Evolutionary conservation across 345 rosid species (phyloP).

Genomic region (Chamaenerion angustifolium): DNA sequence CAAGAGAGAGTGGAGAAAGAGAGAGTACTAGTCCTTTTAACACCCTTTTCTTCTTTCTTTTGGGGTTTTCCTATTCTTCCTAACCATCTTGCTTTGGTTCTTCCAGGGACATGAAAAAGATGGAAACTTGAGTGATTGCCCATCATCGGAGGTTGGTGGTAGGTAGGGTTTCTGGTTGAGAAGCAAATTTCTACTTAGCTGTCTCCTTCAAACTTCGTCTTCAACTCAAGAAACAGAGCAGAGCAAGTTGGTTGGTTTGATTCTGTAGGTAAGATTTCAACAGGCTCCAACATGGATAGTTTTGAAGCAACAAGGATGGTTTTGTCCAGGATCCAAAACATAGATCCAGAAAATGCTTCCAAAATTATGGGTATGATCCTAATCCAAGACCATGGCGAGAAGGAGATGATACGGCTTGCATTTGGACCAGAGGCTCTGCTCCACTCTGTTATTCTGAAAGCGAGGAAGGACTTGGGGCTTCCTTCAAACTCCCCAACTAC

Average conservation of each 20-base stretch:
- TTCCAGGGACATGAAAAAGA: conserved; percentile 38
- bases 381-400: conserved; percentile 86
- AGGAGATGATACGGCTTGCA: conserved; percentile 88
- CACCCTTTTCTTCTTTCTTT: conserved; percentile 15
- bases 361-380: conserved; percentile 89
- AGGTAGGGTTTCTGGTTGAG: conserved; percentile 42
- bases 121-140: conserved; percentile 13
- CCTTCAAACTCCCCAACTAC: conserved; percentile 28
- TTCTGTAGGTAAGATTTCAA: background rate
- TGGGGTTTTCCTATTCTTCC: conserved; percentile 7
- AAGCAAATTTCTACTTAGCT: conserved; percentile 30
- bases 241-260: conserved; percentile 3
- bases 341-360: conserved; percentile 84
- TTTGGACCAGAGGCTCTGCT: conserved; percentile 74
- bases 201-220: background rate
- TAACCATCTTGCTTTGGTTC: conserved; percentile 11
- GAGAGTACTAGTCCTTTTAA: conserved; percentile 27
- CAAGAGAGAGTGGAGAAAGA: conserved; percentile 4
- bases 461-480: conserved; percentile 58
- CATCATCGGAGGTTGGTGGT: conserved; percentile 20
- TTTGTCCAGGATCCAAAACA: conserved; percentile 62
- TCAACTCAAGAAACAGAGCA: conserved; percentile 8
- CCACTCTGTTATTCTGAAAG: conserved; percentile 54
- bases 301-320: conserved; percentile 86
- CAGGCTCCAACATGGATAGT: conserved; percentile 40